Evolutionary conservation across 495 filamentous ascomycete species (phyloP), one percentile per base, ranked within the genome.

Genomic region (Aspergillus wentii): DNA sequence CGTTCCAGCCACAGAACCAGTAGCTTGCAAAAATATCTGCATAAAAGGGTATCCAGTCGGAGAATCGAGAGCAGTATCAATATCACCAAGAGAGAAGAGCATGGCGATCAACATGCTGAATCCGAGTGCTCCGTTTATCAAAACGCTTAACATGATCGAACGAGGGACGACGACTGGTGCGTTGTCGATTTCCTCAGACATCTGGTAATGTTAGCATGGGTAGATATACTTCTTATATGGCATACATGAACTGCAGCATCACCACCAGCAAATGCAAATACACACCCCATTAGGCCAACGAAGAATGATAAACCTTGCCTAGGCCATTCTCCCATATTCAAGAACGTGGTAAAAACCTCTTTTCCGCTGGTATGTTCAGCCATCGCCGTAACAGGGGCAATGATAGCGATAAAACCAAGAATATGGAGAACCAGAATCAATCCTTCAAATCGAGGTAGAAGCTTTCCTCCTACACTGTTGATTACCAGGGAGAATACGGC

Each of bases 121-220:
- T 1, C 68, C 72, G 6, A 75, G 40, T 1, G 52, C 35, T n/a
- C 69, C 71, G 21, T 78, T 79, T 29, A 76, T 54, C 6, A 67
- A 15, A 1, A 68, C 57, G 8, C 64, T 71, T 5, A 57, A 55
- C 13, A 78, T 54, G 29, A 78, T 63, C 0, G 67, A 61, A 7
- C 50, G 59, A 1, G 74, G 74, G 0, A 79, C 59, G 0, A 66
- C 54, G 0, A 64, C 38, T 1, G 67, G 46, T 1, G 74, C 73
- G 35, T 68, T 63, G 2, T 61, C 43, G 25, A 76, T 65, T 43
- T 79, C 75, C 41, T 79, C 75, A 11, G 74, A 58, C 72, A 76
- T 76, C 61, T 76, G 21, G 5, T 20, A 17, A 33, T 5, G 19
- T 43, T 33, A 38, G 30, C 26, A 13, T n/a, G n/a, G n/a, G n/a